A percentile compares a stretch with the other conserved stretches of the same genome.
These are phyloP conservation scores for Lactifluus hygrophoroides DNA, from an alignment of 768 basidiomycete species.

Conservation along the genomic window DNA sequence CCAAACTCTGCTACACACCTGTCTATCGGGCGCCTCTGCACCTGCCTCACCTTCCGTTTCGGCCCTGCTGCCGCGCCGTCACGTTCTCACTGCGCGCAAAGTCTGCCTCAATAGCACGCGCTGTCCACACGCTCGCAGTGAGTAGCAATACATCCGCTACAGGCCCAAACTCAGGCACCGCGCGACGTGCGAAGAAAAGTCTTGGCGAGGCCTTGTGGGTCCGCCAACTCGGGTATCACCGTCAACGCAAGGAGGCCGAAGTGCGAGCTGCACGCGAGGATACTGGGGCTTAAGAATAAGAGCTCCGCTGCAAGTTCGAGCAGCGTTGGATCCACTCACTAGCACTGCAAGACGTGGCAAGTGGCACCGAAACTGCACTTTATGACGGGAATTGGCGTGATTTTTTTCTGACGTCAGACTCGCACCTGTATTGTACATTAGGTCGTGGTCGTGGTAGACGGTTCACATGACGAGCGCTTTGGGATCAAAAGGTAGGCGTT, in stretches of 20 bases:
- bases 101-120: no score
- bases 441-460: no score
- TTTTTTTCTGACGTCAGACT: no score
- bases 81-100: no score
- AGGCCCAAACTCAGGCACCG: conserved; percentile 34
- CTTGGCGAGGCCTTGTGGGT: conserved; percentile 86
- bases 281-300: conserved; percentile 30
- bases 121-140: no score
- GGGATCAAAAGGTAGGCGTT: conserved; percentile 96
- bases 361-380: conserved; percentile 33
- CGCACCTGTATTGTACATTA: no score
- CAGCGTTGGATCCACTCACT: conserved; percentile 31
- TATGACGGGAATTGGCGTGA: no score
- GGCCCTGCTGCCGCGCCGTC: no score
- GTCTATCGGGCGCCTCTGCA: no score
- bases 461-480: conserved; percentile 88
- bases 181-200: conserved; percentile 73
- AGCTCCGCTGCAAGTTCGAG: conserved; percentile 27
- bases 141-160: no score
- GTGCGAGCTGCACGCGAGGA: no score
- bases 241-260: conserved; percentile 61
- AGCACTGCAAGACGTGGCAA: conserved; percentile 41
- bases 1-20: no score
- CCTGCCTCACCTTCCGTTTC: conserved; percentile 24
- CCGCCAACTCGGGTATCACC: conserved; percentile 87